These are phyloP conservation scores for Alternaria gaisen DNA, from an alignment of 2,329 filamentous ascomycete genomes.

Conservation along the genomic window DNA sequence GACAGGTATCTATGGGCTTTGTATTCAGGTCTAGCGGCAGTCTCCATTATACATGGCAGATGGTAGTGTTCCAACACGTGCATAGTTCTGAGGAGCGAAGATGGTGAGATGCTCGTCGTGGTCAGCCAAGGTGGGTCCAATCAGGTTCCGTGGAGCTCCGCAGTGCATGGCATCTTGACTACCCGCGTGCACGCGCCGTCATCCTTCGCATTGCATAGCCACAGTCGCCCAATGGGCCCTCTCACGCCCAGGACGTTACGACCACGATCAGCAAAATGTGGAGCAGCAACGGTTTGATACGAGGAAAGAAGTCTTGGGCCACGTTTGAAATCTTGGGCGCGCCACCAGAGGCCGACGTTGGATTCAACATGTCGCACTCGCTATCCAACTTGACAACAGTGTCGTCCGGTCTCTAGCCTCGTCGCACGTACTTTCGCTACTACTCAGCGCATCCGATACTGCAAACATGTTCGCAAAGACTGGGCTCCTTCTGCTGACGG, in stretches of 20 bases:
- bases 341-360: constrained; percentile 6
- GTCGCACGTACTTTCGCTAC: constrained; percentile 1
- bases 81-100: background rate
- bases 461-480: constrained; percentile 24
- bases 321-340: constrained; percentile 6
- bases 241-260: constrained; percentile 9
- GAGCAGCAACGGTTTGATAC: constrained; percentile 22
- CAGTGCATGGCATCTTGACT: background rate
- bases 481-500: constrained; percentile 26
- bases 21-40: too few relatives aligned
- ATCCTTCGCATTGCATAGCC: constrained; percentile 12
- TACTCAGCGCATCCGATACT: constrained; percentile 1
- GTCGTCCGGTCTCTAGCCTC: background rate
- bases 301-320: constrained; percentile 17
- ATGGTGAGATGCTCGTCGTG: background rate
- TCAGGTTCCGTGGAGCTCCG: background rate
- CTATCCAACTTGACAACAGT: background rate
- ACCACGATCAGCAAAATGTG: constrained; percentile 20
- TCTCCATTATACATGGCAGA: too few relatives aligned
- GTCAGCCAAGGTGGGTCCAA: background rate
- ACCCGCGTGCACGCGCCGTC: background rate
- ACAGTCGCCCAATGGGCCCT: constrained; percentile 5
- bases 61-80: background rate
- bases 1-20: too few relatives aligned
- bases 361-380: background rate